Base-by-base conservation (phyloP, 129 eudicot species). In the Centaurea solstitialis region DNA sequence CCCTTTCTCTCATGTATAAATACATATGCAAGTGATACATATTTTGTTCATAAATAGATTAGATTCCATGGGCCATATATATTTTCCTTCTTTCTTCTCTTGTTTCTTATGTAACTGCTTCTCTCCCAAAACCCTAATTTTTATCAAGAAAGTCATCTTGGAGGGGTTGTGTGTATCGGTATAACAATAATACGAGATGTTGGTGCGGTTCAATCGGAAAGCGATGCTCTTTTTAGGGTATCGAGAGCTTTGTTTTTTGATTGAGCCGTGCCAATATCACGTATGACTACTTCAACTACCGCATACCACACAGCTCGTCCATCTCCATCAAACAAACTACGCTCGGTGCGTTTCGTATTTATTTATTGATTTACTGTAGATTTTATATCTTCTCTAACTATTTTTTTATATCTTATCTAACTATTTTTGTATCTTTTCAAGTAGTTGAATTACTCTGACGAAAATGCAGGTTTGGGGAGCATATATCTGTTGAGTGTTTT, bases 211-310 rank as follows among this genome's bases (percentile, higher is more conserved):
- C 90, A 87, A 87, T 87, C 84, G 24, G 86, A 87, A 77, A 80
- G 72, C 79, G 9, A 80, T 9, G 81, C 84, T 87, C 87, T 81
- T 35, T 38, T 75, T 18, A 28, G 72, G 30, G 6, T 26, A 72
- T 57, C 65, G 7, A 76, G 87, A 87, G 86, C 71, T 28, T 81
- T 26, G 88, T 86, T 82, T 59, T 92, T 76, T 84, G 86, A 91
- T 91, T 87, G 97, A 92, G 94, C 97, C 90, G 97, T 91, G 97
- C 97, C 97, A 91, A 91, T 91, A 91, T 91, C 97, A 88, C 92
- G 94, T 90, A 91, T 79, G 62, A 37, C 78, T 33, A 74, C 66
- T 40, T 53, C 21, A 76, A 72, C 86, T 78, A 84, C 85, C 76
- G 76, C 30, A 76, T 77, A 21, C 7, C 23, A 35, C 62, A 77